phyloP scores from a whole-genome alignment of 306 rosid species.

The Gynostemma pentaphyllum region DNA sequence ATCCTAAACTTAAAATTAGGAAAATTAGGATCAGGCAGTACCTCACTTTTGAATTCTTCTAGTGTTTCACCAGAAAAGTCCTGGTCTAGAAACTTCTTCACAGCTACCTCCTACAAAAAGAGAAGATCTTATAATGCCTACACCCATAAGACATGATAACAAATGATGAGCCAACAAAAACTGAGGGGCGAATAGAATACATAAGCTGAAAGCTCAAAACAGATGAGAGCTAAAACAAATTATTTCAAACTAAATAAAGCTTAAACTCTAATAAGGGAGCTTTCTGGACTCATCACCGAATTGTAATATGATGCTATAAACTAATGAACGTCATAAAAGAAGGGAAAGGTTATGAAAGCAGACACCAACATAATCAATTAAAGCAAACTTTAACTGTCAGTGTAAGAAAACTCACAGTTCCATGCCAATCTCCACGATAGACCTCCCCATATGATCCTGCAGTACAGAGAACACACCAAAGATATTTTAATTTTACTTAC shows the following conservation, averaged over 20 bases:
- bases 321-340: background rate
- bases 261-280: background rate
- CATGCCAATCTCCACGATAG: conserved; percentile 89
- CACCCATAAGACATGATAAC: conserved; percentile 7
- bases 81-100: conserved; percentile 87
- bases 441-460: conserved; percentile 99
- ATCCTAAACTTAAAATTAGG: background rate
- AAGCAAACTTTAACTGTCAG: background rate
- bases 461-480: conserved; percentile 19
- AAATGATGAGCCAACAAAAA: conserved; percentile 6
- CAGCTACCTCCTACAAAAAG: conserved; percentile 78
- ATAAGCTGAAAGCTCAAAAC: background rate
- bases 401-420: conserved; percentile 68
- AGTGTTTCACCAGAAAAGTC: conserved; percentile 77
- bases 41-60: conserved; percentile 93
- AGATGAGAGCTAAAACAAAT: background rate
- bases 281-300: background rate
- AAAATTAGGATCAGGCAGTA: conserved; percentile 15
- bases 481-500: conserved; percentile 13
- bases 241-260: background rate
- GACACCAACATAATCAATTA: background rate
- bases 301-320: background rate
- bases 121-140: conserved; percentile 13
- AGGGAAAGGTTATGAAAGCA: background rate
- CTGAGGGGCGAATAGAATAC: background rate